These are phyloP conservation scores for Nicotiana otophora DNA, from an alignment of 257 asterid species.

Conservation along the genomic window DNA sequence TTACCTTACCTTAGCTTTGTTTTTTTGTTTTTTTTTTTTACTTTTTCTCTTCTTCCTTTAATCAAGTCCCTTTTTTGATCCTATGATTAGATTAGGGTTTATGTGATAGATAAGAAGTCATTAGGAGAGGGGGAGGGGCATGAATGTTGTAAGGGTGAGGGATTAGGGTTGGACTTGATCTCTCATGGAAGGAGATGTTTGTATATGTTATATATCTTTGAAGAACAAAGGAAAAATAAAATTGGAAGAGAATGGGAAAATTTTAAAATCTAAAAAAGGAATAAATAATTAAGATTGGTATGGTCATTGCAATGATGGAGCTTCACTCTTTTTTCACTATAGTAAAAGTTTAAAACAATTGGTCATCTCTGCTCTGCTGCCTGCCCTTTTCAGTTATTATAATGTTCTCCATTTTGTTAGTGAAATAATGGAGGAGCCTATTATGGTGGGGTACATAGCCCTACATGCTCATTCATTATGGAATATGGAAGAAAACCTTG, in stretches of 20 bases:
- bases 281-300: not conserved
- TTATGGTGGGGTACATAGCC: conserved; percentile 7
- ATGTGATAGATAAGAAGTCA: conserved; percentile 5
- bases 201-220: conserved; percentile 15
- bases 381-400: conserved; percentile 1
- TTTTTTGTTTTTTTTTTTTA: not conserved
- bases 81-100: conserved; percentile 12
- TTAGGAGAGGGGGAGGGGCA: not conserved
- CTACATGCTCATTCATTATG: not conserved
- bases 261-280: not conserved
- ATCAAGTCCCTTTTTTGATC: conserved; percentile 7
- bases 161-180: not conserved
- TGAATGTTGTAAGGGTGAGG: conserved; percentile 11
- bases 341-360: not conserved
- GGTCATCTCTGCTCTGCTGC: not conserved
- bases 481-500: not conserved
- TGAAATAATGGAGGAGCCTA: conserved; percentile 16
- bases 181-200: conserved; percentile 7
- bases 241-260: not conserved
- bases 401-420: conserved; percentile 5
- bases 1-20: not conserved
- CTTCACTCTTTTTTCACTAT: not conserved
- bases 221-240: conserved; percentile 10
- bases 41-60: not conserved
- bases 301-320: not conserved